Evolutionary conservation across 805 yeast genomes (phyloP).

Genomic region (Saccharomycopsis fermentans): DNA sequence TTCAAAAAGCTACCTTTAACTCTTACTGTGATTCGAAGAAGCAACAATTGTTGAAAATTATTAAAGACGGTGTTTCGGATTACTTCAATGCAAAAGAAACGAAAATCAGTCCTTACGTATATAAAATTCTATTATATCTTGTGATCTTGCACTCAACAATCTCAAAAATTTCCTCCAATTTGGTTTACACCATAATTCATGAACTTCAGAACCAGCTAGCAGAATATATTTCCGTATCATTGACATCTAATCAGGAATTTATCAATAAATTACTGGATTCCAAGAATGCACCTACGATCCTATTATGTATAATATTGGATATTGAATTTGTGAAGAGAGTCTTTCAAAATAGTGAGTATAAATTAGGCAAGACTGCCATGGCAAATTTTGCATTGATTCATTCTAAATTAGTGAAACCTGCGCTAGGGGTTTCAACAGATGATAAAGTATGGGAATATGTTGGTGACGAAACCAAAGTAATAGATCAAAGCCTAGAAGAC

Average conservation of each 20-base stretch:
- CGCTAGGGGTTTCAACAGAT: neutral
- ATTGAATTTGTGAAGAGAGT: slow-evolving; percentile 37
- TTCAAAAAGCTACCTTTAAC: slow-evolving; percentile 45
- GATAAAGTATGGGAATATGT: neutral
- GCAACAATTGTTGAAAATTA: slow-evolving; percentile 29
- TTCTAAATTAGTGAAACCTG: neutral
- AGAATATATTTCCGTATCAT: slow-evolving; percentile 28
- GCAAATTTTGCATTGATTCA: slow-evolving; percentile 2
- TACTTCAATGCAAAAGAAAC: slow-evolving; percentile 35
- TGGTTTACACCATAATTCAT: slow-evolving; percentile 35
- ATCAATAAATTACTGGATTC: slow-evolving; percentile 33
- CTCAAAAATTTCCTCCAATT: slow-evolving; percentile 35
- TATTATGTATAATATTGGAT: slow-evolving; percentile 43
- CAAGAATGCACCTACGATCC: slow-evolving; percentile 33
- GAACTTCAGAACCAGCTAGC: slow-evolving; percentile 34
- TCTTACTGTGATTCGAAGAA: slow-evolving; percentile 43
- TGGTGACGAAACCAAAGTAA: neutral
- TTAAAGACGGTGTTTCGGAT: slow-evolving; percentile 31
- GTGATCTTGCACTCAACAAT: slow-evolving; percentile 45
- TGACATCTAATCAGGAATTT: slow-evolving; percentile 35
- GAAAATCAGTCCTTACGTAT: slow-evolving; percentile 38
- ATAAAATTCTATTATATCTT: slow-evolving; percentile 38
- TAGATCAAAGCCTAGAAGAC: neutral
- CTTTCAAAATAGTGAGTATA: slow-evolving; percentile 12
- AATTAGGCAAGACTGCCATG: slow-evolving; percentile 14